A percentile compares a stretch with the other conserved stretches of the same genome.
Evolutionary conservation across 2,329 filamentous ascomycete species (phyloP).

Genomic region (Aspergillus hortae): DNA sequence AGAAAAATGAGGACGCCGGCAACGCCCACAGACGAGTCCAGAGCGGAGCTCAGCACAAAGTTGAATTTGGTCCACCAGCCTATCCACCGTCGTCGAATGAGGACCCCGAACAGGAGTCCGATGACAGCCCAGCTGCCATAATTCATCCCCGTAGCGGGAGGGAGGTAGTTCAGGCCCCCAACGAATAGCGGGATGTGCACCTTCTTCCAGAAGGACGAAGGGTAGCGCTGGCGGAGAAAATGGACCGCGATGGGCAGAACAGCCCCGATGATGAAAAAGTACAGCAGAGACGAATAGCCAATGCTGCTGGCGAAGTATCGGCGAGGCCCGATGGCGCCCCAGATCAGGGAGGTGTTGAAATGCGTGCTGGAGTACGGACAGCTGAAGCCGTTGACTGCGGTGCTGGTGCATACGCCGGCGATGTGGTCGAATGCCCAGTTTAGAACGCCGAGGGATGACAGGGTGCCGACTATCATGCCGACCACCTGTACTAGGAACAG

Average conservation of each 20-base stretch:
- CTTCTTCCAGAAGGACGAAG: constrained; percentile 28
- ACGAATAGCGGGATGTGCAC: constrained; percentile 14
- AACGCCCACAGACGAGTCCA: constrained; percentile 46
- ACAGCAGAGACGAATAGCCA: constrained; percentile 60
- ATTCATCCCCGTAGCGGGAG: constrained; percentile 64
- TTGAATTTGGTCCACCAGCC: constrained; percentile 73
- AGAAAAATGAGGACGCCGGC: constrained; percentile 27
- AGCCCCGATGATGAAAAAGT: constrained; percentile 66
- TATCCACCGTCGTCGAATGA: constrained; percentile 57
- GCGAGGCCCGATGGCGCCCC: constrained; percentile 66
- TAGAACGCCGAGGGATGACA: constrained; percentile 44
- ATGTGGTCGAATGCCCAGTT: constrained; percentile 46
- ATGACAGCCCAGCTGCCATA: constrained; percentile 66
- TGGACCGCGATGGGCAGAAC: constrained; percentile 57
- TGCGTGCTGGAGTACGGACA: constrained; percentile 54
- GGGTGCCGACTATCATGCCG: constrained; percentile 44
- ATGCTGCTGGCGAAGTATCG: constrained; percentile 61
- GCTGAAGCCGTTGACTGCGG: constrained; percentile 55
- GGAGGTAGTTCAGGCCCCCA: constrained; percentile 38
- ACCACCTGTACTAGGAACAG: constrained; percentile 49
- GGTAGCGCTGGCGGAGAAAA: constrained; percentile 54
- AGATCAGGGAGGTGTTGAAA: constrained; percentile 66
- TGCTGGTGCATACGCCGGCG: constrained; percentile 46
- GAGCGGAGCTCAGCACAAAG: constrained; percentile 65
- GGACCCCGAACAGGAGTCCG: constrained; percentile 58